phyloP scores from a whole-genome alignment of 768 basidiomycete species.

The Pisolithus tinctorius region DNA sequence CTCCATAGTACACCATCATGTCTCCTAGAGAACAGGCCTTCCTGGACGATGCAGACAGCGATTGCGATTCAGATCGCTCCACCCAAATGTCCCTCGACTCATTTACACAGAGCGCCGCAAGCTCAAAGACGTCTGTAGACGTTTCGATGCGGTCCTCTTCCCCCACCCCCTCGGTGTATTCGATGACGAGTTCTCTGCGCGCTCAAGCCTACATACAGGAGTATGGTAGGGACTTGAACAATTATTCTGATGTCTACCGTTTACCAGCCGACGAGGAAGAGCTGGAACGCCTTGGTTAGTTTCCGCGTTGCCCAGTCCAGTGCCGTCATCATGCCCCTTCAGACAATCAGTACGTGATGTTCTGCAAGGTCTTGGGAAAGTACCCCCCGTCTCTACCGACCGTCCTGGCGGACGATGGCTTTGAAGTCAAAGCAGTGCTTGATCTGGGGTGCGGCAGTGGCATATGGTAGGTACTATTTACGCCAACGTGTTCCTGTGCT shows the following conservation, averaged over 20 bases:
- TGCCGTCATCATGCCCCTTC: conserved; percentile 8
- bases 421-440: conserved; percentile 54
- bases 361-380: conserved; percentile 58
- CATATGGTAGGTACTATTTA: conserved; percentile 46
- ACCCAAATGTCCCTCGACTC: conserved; percentile 37
- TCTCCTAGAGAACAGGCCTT: conserved; percentile 6
- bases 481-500: neutral
- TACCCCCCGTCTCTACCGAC: conserved; percentile 54
- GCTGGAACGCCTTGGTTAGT: conserved; percentile 57
- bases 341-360: conserved; percentile 67
- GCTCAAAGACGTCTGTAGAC: conserved; percentile 54
- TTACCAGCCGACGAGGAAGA: conserved; percentile 79
- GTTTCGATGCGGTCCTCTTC: conserved; percentile 57
- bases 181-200: conserved; percentile 57
- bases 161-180: conserved; percentile 62
- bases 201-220: conserved; percentile 56
- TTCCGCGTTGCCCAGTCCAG: neutral
- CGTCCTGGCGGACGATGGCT: conserved; percentile 54
- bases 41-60: conserved; percentile 41
- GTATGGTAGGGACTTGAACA: conserved; percentile 66
- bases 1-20: too few species aligned
- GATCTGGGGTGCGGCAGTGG: conserved; percentile 81
- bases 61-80: conserved; percentile 36
- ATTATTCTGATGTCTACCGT: conserved; percentile 71
- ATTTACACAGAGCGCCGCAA: conserved; percentile 33